Evolutionary conservation across 192 early-diverging fungal genomes (phyloP).

Genomic region (Coemansia sp.): DNA sequence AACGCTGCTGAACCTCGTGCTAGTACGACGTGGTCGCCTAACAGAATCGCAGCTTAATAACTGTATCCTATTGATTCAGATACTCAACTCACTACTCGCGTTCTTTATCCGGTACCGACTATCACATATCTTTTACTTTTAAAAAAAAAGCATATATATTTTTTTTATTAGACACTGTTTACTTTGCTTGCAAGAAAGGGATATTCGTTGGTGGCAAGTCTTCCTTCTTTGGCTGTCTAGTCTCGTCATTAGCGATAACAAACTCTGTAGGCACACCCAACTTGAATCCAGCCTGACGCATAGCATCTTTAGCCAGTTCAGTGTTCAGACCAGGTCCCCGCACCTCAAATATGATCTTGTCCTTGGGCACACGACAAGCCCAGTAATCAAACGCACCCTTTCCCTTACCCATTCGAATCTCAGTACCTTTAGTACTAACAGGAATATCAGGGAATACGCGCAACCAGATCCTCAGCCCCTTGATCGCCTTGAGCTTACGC

Average conservation of each 20-base stretch:
- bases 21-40: constrained; percentile 79
- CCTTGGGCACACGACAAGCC: constrained; percentile 87
- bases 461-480: constrained; percentile 83
- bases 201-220: constrained; percentile 47
- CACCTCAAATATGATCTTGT: constrained; percentile 90
- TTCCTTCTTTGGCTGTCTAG: constrained; percentile 49
- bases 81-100: constrained; percentile 66
- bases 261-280: constrained; percentile 51
- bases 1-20: constrained; percentile 88
- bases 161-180: neutral
- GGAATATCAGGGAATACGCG: constrained; percentile 92
- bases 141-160: constrained; percentile 1
- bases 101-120: constrained; percentile 83
- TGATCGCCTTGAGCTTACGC: constrained; percentile 84
- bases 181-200: constrained; percentile 55
- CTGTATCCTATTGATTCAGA: constrained; percentile 70
- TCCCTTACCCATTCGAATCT: constrained; percentile 97
- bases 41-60: constrained; percentile 65
- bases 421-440: constrained; percentile 87
- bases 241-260: constrained; percentile 38
- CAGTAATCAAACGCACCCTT: constrained; percentile 94
- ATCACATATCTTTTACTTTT: constrained; percentile 81
- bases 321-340: constrained; percentile 73
- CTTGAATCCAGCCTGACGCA: constrained; percentile 54
- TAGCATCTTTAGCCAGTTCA: constrained; percentile 60